Evolutionary conservation across 2,329 filamentous ascomycete species (phyloP), one percentile per base, ranked within the genome.

Genomic region (Colletotrichum horii): DNA sequence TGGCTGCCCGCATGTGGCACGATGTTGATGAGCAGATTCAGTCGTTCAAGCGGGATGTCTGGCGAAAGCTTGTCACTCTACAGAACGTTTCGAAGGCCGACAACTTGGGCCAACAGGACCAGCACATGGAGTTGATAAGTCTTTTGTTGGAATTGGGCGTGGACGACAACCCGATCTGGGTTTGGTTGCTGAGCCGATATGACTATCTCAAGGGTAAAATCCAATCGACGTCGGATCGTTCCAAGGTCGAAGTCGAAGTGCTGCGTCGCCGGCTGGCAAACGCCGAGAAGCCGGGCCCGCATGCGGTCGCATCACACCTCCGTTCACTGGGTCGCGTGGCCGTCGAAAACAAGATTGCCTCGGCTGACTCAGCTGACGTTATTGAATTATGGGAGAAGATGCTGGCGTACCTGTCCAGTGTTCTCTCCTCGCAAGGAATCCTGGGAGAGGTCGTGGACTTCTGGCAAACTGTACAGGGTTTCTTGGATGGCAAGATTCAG

Each of bases 331-430:
- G 92, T 19, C 92, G 93, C 8, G 94, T 94, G 80, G 88, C 90
- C 2, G 87, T 92, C 8, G 90, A 92, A 69, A 91, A 91, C 71
- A 91, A 90, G 78, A 86, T 88, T 12, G 88, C 89, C 28, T 91
- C 93, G 14, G 89, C 96, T n/a, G 97, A 99, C 83, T 92, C 93
- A 0, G 86, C 93, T 4, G 93, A 96, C 62, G 90, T 98, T 16
- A 90, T 98, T 77, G 96, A 98, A 79, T 90, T 98, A 76, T 99
- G 97, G 97, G 96, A 98, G 80, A 95, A 96, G 82, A 93, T 98
- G 77, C 88, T 95, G 75, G 87, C 90, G 1, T 97, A 95, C 77
- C 83, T 98, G 76, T 93, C 87, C 12, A 91, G 90, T 56, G 88
- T 99, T 52, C 87, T 99, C 0, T 96, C 95, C 0, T 86, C 93